These are phyloP conservation scores for Rhododendron simsii DNA, from an alignment of 148 eudicot species.

Conservation along the genomic window DNA sequence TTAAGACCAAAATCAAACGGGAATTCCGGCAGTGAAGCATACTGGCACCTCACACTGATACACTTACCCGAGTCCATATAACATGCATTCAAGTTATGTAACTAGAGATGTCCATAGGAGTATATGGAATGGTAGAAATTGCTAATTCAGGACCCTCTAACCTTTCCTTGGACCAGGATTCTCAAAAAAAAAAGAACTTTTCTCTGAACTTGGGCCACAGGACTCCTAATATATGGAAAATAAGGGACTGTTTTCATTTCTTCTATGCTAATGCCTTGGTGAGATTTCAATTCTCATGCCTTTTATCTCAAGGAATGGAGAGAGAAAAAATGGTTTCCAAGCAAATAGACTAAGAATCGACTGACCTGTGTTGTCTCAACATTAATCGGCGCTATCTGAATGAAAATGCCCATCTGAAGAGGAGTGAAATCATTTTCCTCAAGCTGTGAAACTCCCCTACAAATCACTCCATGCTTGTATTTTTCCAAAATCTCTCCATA, in stretches of 20 bases:
- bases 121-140: no score
- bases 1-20: no score
- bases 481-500: slow-evolving; percentile 15
- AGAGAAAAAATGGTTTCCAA: background rate
- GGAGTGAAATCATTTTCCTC: background rate
- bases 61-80: background rate
- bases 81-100: no score
- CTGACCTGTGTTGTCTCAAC: slow-evolving; percentile 9
- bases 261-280: background rate
- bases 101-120: no score
- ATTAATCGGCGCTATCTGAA: slow-evolving; percentile 15
- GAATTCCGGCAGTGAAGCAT: no score
- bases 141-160: no score
- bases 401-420: slow-evolving; percentile 15
- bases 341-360: background rate
- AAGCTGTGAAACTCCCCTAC: slow-evolving; percentile 9
- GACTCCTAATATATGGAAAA: background rate
- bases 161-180: no score
- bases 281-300: background rate
- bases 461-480: slow-evolving; percentile 7
- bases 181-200: background rate
- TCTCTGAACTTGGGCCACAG: background rate
- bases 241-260: background rate
- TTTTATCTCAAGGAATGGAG: background rate
- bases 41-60: no score